Conservation (phyloP, 2,329 filamentous ascomycete genomes). For the Tolypocladium endophyticum region DNA sequence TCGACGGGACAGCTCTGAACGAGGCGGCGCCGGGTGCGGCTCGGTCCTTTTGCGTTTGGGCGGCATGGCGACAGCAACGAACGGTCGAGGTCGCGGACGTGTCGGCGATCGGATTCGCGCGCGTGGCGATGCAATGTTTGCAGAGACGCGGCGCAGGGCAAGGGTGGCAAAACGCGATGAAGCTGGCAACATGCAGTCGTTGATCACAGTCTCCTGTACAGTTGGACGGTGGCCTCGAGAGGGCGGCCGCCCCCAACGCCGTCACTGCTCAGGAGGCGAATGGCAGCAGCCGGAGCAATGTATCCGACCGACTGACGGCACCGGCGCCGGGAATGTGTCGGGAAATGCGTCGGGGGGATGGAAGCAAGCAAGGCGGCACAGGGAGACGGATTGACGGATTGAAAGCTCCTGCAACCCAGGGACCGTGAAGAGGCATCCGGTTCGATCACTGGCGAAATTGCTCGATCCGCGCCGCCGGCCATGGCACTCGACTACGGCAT, state of each 20-base stretch:
- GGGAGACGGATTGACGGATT: too few relatives aligned
- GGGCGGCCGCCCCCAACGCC: too few relatives aligned
- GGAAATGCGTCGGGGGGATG: not conserved
- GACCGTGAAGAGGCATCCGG: not conserved
- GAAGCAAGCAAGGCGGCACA: too few relatives aligned
- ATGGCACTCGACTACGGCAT: not conserved
- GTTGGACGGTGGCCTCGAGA: too few relatives aligned
- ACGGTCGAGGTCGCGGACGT: not conserved
- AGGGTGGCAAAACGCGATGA: not conserved
- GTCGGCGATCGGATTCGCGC: not conserved
- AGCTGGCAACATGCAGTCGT: not conserved
- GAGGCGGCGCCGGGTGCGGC: slow-evolving; percentile 9
- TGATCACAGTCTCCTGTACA: too few relatives aligned
- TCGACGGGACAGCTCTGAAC: slow-evolving; percentile 12
- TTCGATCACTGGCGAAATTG: not conserved
- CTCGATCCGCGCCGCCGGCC: not conserved
- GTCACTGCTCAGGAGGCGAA: not conserved
- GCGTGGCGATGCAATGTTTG: not conserved
- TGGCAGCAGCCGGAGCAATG: not conserved
- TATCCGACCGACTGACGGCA: not conserved
- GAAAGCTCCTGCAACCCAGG: not conserved
- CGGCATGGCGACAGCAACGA: slow-evolving; percentile 17
- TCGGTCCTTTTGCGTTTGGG: slow-evolving; percentile 26
- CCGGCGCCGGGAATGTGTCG: too few relatives aligned
- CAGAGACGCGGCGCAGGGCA: not conserved